Evolutionary conservation across 2,329 filamentous ascomycete species (phyloP), one percentile per base, ranked within the genome.

Genomic region (Aspergillus caelatus): DNA sequence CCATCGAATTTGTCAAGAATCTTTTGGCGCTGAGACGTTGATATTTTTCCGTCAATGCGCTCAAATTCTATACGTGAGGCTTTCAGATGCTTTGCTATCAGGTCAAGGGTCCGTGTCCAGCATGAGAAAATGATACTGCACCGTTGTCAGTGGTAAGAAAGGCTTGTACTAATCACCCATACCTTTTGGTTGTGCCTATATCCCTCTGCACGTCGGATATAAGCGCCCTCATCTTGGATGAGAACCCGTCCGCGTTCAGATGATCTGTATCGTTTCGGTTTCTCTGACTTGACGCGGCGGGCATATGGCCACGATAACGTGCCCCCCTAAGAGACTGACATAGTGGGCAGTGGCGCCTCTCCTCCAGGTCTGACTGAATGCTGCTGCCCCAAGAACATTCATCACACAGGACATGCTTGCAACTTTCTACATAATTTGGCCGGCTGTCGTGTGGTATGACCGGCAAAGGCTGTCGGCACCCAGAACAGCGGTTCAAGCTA

Each of bases 101-200:
- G 70, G 26, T 80, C 69, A 0, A 84, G 69, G 0, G 80, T 82
- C 0, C 76, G 70, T 0, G 79, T 83, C 82, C 80, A 84, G 61
- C 76, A 81, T 0, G 81, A 82, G 45, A 83, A 84, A 50, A 83
- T 76, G 36, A 83, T 81, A 50, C 80, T 83, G 57, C 52, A 14
- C 21, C 19, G 19, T 56, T 45, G 34, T 41, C 60, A 56, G 30
- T 32, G 52, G 16, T 41, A 26, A 4, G 43, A 23, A 46, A 12
- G n/a, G n/a, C n/a, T 23, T 46, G 21, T 23, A 14, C 21, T 28
- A 14, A 50, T 28, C 6, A 4, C 7, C 46, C 36, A 50, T 63
- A 74, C 76, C 71, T 78, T 56, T 74, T 75, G 16, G 68, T 73
- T 11, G 52, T 62, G 26, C 45, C 63, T 4, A 76, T 43, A 41